Percentiles rank a stretch among this genome's conserved stretches.
Evolutionary conservation across 371 early-diverging fungal species (phyloP).

Genomic region (Capillidium heterosporum): DNA sequence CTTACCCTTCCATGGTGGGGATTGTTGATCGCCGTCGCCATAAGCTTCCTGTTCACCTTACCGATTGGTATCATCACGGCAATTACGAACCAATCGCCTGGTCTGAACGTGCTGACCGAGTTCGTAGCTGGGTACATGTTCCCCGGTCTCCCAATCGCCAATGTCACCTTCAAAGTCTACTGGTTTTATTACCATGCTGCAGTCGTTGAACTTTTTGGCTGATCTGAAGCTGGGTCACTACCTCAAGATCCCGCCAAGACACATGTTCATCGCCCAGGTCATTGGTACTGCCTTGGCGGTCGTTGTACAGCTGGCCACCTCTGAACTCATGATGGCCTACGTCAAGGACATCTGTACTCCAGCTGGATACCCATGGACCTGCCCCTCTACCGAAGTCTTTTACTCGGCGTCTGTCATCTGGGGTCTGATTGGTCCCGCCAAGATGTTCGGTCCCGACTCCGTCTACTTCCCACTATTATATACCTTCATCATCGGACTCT

Average conservation of each 20-base stretch:
- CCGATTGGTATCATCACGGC: constrained; percentile 67
- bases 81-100: constrained; percentile 43
- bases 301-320: constrained; percentile 13
- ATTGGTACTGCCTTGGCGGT: constrained; percentile 23
- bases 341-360: constrained; percentile 12
- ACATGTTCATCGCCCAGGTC: constrained; percentile 27
- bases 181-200: constrained; percentile 33
- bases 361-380: constrained; percentile 15
- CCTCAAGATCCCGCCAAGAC: constrained; percentile 38
- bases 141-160: constrained; percentile 29
- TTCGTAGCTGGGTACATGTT: constrained; percentile 36
- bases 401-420: constrained; percentile 26
- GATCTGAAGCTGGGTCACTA: constrained; percentile 36
- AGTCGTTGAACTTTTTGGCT: constrained; percentile 24
- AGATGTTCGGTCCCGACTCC: constrained; percentile 40
- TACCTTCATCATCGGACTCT: constrained; percentile 30
- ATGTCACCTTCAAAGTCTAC: constrained; percentile 25
- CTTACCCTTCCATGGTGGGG: constrained; percentile 50
- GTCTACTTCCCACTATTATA: constrained; percentile 35
- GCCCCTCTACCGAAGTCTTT: constrained; percentile 16
- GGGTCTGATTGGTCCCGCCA: constrained; percentile 57
- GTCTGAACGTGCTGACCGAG: constrained; percentile 53
- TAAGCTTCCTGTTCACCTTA: constrained; percentile 44
- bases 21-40: constrained; percentile 38
- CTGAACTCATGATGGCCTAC: constrained; percentile 16